Conservation (phyloP, 2,329 filamentous ascomycete species). For the Penicillium sp. region DNA sequence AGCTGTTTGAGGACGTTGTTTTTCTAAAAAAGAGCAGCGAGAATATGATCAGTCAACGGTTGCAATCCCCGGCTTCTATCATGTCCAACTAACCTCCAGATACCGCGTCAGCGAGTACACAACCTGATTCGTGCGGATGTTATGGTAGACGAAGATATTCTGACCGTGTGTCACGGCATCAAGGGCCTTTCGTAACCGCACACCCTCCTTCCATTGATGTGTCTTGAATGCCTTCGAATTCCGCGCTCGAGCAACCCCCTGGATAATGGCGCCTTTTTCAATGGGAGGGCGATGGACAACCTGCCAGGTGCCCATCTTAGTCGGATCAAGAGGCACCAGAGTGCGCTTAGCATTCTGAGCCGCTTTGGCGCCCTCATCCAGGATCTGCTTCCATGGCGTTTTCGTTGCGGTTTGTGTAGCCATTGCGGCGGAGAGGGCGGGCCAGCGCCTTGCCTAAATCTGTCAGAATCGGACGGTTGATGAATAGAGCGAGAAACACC, state of each 20-base stretch:
- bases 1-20: conserved; percentile 61
- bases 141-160: conserved; percentile 67
- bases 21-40: conserved; percentile 44
- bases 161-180: conserved; percentile 57
- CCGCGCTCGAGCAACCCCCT: conserved; percentile 45
- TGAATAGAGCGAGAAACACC: conserved; percentile 14
- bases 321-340: conserved; percentile 39
- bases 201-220: conserved; percentile 42
- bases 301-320: conserved; percentile 45
- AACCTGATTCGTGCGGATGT: conserved; percentile 67
- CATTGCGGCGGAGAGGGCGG: conserved; percentile 38
- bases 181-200: conserved; percentile 51
- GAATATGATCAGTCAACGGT: not conserved
- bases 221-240: conserved; percentile 50
- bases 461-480: not conserved
- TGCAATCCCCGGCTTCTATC: not conserved
- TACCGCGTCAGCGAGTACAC: conserved; percentile 65
- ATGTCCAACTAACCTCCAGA: conserved; percentile 53
- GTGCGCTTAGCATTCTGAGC: not conserved
- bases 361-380: not conserved
- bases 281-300: conserved; percentile 42
- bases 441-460: conserved; percentile 19
- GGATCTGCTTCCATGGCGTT: conserved; percentile 36
- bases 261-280: conserved; percentile 43
- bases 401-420: conserved; percentile 35